A percentile compares a stretch with the other conserved stretches of the same genome.
These are phyloP conservation scores for Rossbeevera mucosa DNA, from an alignment of 768 basidiomycete genomes.

Conservation along the genomic window DNA sequence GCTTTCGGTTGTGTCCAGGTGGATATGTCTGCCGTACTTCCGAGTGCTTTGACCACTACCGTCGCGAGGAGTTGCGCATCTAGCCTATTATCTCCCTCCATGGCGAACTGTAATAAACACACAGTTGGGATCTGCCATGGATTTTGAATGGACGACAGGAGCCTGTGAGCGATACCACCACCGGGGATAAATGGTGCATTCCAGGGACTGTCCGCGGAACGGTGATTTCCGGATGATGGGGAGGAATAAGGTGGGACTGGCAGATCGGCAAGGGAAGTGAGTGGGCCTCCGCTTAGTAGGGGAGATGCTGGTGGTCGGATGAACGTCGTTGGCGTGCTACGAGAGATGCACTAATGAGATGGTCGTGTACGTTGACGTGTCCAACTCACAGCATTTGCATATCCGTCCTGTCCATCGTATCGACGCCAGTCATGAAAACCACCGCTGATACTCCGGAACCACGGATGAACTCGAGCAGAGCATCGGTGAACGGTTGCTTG, in stretches of 20 bases:
- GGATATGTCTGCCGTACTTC: conserved; percentile 26
- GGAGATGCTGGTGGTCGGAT: conserved; percentile 44
- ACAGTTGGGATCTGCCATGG: conserved; percentile 52
- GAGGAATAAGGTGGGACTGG: conserved; percentile 55
- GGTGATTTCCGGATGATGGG: conserved; percentile 37
- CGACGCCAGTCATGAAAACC: conserved; percentile 71
- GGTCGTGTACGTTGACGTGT: not conserved
- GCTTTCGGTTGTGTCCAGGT: conserved; percentile 61
- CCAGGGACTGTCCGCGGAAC: conserved; percentile 22
- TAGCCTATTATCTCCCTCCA: conserved; percentile 77
- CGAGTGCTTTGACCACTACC: conserved; percentile 47
- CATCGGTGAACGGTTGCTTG: conserved; percentile 63
- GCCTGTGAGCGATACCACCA: conserved; percentile 65
- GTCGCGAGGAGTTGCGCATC: conserved; percentile 65
- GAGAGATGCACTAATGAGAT: conserved; percentile 1
- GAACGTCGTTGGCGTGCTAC: conserved; percentile 64
- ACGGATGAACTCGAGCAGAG: conserved; percentile 55
- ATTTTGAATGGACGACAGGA: conserved; percentile 54
- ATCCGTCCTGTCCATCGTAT: conserved; percentile 68
- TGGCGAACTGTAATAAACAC: conserved; percentile 65
- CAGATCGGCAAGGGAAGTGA: conserved; percentile 41
- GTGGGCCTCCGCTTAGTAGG: conserved; percentile 39
- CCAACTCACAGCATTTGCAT: conserved; percentile 67
- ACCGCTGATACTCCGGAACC: conserved; percentile 45
- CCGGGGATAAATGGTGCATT: conserved; percentile 72